Base-by-base conservation (phyloP, 2,329 filamentous ascomycete species). In the Diaporthe vexans region DNA sequence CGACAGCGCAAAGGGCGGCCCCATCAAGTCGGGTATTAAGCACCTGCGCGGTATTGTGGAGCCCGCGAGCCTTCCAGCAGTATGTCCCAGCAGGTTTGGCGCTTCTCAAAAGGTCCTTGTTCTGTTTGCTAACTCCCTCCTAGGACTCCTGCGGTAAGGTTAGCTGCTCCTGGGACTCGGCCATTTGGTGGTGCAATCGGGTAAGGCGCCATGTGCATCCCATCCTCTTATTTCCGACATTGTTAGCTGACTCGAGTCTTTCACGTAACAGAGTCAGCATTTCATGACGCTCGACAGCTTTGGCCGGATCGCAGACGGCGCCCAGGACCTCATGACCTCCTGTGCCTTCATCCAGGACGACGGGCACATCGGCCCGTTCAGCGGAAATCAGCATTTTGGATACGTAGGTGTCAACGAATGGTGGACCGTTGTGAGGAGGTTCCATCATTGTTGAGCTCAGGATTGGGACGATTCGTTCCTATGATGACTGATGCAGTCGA, bases 161-260 rank as follows among this genome's bases (percentile, higher is more conserved):
- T 37, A 68, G 59, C 51, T 73, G 71, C 40, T 68, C 71, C 8
- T 73, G 35, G 1, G 3, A 52, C 26, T 40, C 71, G 3, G 71
- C 71, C 26, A 73, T 73, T 40, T 73, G 3, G 2, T 73, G 51
- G 59, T 73, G 71, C 52, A 73, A 73, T 13, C 1, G 51, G 19
- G 71, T 73, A 58, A 56, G 59, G 40, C 15, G 1, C 8, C 29
- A 46, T 0, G 10, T 2, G 11, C 8, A 26, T 4, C 15, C n/a
- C 2, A 26, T 6, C 35, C 4, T 40, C 19, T 13, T 8, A 9
- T 21, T 21, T 17, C 40, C 24, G 48, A 52, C 9, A 8, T 21
- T 68, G 33, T 9, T 6, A 68, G 29, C 4, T 43, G 6, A 13
- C 15, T 48, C 52, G 10, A 68, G 33, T 8, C 8, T 4, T 26